Base-by-base conservation (phyloP, 31 red algal genomes). In the Odonthalia washingtoniensis region DNA sequence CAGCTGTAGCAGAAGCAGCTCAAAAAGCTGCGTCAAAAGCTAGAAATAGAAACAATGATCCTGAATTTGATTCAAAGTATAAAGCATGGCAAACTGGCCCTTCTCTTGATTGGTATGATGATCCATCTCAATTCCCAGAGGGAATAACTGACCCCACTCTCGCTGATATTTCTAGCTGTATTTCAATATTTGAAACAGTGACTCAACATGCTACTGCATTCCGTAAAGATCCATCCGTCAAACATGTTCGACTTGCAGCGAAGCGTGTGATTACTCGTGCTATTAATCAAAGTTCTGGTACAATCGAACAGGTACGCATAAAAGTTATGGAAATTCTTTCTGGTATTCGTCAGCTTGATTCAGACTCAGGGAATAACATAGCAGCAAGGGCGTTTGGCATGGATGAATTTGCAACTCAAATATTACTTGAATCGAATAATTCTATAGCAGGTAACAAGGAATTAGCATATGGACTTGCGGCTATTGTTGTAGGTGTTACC, bases 401-500 rank as follows among this genome's bases (percentile, higher is more conserved):
- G 41, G 17, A 46, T 27, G 74, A 77, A 46, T 27, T 77, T 9
- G 9, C 9, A 9, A 9, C 21, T 41, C 26, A 40, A 77, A 16
- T 77, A 17, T 16, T 77, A 40, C 30, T n/a, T 44, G 74, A 77
- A 42, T 17, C 38, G 27, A 42, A 77, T 37, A 27, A 27, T 9
- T 41, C 32, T 46, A 40, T 77, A 5, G 74, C 74, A 5, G 21
- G 26, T n/a, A 45, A 27, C 74, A 46, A 45, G 16, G 34, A 31
- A 21, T 9, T 27, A 43, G 74, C 32, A 46, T 77, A 45, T 27
- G 38, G 32, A 27, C 32, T 77, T 9, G 74, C 32, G 24, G 74
- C 74, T 27, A 37, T 77, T 34, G 37, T 77, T 27, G 74, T 77
- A 9, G 74, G 74, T 5, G 74, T 77, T 5, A 40, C 41, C 32